Evolutionary conservation across 148 eudicot species (phyloP).

Genomic region (Vaccinium macrocarpon): DNA sequence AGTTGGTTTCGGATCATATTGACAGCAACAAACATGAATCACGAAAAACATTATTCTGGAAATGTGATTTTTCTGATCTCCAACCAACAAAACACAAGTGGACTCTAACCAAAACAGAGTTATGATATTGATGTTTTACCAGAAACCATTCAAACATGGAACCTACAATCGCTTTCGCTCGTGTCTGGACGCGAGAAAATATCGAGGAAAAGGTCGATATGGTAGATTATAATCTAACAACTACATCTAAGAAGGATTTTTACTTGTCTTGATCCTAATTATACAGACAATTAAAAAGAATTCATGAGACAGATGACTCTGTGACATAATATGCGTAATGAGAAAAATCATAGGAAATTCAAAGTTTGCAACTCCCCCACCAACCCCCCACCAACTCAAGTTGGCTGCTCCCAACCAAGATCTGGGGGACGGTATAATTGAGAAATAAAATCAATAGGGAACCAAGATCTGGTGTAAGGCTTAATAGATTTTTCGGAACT

Average conservation of each 20-base stretch:
- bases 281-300: background rate
- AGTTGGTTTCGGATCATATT: too few relatives aligned
- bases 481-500: too few relatives aligned
- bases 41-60: background rate
- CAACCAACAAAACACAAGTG: background rate
- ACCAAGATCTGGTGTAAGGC: too few relatives aligned
- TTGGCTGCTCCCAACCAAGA: background rate
- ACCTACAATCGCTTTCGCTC: background rate
- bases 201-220: background rate
- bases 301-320: background rate
- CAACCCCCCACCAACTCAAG: background rate
- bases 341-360: background rate
- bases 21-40: too few relatives aligned
- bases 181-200: background rate
- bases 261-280: background rate
- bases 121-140: background rate
- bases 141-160: background rate
- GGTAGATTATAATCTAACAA: too few relatives aligned
- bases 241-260: too few relatives aligned
- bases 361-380: background rate
- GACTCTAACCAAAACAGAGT: background rate
- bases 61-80: background rate
- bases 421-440: background rate
- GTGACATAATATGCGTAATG: background rate
- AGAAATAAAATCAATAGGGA: background rate